Conservation (phyloP, 495 filamentous ascomycete genomes). For the Trichoderma orchidacearum region DNA sequence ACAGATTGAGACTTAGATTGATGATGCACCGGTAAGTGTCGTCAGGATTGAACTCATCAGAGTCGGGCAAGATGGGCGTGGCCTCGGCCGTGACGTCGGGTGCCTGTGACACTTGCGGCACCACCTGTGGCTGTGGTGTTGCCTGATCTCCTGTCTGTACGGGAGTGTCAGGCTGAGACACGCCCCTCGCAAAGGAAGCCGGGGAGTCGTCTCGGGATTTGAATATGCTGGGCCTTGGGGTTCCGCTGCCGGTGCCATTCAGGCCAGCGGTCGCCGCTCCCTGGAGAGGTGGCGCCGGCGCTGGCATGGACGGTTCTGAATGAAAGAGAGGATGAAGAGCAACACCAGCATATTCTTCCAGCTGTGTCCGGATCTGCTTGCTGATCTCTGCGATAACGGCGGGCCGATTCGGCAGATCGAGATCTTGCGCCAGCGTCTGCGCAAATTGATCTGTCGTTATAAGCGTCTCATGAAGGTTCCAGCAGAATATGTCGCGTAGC, state of each 20-base stretch:
- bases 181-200: slow-evolving; percentile 29
- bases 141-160: not conserved
- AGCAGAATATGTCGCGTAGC: slow-evolving; percentile 86
- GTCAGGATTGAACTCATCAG: slow-evolving; percentile 61
- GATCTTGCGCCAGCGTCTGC: slow-evolving; percentile 75
- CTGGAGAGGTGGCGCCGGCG: slow-evolving; percentile 14
- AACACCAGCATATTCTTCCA: slow-evolving; percentile 93
- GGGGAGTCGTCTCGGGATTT: slow-evolving; percentile 9
- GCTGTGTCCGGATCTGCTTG: slow-evolving; percentile 82
- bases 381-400: slow-evolving; percentile 65
- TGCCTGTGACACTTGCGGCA: not conserved
- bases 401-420: slow-evolving; percentile 70
- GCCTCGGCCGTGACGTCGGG: slow-evolving; percentile 38
- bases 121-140: not conserved
- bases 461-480: slow-evolving; percentile 92
- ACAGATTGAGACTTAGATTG: slow-evolving; percentile 80
- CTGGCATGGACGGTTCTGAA: slow-evolving; percentile 27
- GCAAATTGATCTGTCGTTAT: slow-evolving; percentile 95
- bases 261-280: slow-evolving; percentile 9
- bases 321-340: slow-evolving; percentile 88
- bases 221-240: slow-evolving; percentile 17
- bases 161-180: slow-evolving; percentile 35
- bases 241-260: slow-evolving; percentile 7
- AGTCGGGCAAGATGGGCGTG: slow-evolving; percentile 30
- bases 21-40: slow-evolving; percentile 89